Evolutionary conservation across 257 asterid genomes (phyloP).

Genomic region (Solanum paucissectum): DNA sequence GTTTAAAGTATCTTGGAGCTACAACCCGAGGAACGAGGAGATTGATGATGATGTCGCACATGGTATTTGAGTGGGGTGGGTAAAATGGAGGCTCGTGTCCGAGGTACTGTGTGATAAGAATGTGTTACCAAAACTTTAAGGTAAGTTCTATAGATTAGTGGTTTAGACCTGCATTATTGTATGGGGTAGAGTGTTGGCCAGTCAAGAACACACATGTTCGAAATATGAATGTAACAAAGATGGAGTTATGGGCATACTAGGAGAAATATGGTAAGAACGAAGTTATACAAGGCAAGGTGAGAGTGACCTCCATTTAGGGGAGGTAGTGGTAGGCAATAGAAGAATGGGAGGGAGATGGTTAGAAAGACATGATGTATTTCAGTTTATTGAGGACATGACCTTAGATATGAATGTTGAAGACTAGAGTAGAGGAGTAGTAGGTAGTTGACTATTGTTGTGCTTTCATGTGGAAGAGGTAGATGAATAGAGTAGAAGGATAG

Average conservation of each 20-base stretch:
- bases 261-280: neutral
- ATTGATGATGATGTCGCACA: neutral
- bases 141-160: neutral
- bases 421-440: neutral
- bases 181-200: neutral
- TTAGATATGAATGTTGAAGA: neutral
- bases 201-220: neutral
- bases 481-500: neutral
- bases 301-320: neutral
- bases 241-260: neutral
- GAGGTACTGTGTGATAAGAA: neutral
- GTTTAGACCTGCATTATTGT: neutral
- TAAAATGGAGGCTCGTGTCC: neutral
- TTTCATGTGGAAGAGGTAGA: neutral
- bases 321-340: neutral
- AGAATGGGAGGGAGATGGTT: neutral
- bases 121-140: neutral
- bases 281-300: neutral
- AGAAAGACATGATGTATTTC: neutral
- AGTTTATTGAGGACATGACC: neutral
- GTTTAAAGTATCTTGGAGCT: neutral
- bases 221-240: neutral
- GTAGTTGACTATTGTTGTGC: neutral
- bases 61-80: neutral
- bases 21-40: neutral